Percentiles rank a stretch among this genome's conserved stretches.
These are phyloP conservation scores for Cladophialophora carrionii DNA, from an alignment of 2,329 filamentous ascomycete species.

Conservation along the genomic window DNA sequence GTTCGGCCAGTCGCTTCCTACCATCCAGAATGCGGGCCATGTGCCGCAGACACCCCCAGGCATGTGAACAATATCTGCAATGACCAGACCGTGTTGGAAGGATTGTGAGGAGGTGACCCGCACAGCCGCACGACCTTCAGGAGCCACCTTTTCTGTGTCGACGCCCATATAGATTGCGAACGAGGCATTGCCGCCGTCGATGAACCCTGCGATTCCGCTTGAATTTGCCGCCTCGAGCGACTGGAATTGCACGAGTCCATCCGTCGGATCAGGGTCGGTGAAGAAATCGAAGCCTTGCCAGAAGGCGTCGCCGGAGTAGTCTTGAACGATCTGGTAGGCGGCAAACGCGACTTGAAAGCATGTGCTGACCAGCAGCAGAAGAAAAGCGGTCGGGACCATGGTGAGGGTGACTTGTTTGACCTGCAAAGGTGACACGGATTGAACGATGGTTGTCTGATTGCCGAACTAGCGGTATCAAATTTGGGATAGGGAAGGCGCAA, in stretches of 20 bases:
- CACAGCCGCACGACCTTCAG: slow-evolving; percentile 49
- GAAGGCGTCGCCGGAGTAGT: slow-evolving; percentile 53
- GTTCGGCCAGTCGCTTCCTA: slow-evolving; percentile 46
- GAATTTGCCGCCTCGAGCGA: slow-evolving; percentile 47
- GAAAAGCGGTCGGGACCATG: slow-evolving; percentile 5
- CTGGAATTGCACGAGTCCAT: slow-evolving; percentile 57
- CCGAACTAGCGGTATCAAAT: slow-evolving; percentile 10
- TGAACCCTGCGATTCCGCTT: slow-evolving; percentile 41
- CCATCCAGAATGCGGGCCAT: slow-evolving; percentile 56
- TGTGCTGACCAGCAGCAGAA: slow-evolving; percentile 34
- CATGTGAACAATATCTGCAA: slow-evolving; percentile 55
- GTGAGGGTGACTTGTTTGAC: slow-evolving; percentile 3
- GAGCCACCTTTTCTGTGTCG: slow-evolving; percentile 43
- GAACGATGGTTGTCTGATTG: not conserved
- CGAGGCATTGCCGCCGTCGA: slow-evolving; percentile 42
- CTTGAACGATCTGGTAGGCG: slow-evolving; percentile 48
- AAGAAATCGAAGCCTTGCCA: slow-evolving; percentile 57
- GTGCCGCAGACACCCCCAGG: slow-evolving; percentile 54
- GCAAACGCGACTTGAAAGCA: slow-evolving; percentile 31
- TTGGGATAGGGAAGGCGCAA: not conserved
- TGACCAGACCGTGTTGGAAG: slow-evolving; percentile 52
- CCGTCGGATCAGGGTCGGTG: slow-evolving; percentile 52
- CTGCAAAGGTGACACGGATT: not conserved
- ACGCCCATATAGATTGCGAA: slow-evolving; percentile 50
- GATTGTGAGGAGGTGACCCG: slow-evolving; percentile 51